A percentile compares a stretch with the other conserved stretches of the same genome.
These are phyloP conservation scores for Shiraia bambusicola DNA, from an alignment of 2,329 filamentous ascomycete species.

Conservation along the genomic window DNA sequence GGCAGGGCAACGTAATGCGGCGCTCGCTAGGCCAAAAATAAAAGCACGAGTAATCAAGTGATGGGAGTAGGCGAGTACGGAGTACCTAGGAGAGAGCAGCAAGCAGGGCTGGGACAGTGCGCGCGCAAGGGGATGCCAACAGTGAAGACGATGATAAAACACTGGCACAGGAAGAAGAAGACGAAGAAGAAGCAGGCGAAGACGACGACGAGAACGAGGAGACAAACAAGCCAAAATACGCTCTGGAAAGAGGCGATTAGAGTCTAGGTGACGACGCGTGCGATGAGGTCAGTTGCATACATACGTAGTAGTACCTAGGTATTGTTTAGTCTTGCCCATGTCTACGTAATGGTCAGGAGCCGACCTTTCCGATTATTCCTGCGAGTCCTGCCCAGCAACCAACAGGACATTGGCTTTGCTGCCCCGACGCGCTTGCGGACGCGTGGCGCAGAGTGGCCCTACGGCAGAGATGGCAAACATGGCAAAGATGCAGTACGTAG, in stretches of 20 bases:
- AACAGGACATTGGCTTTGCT: neutral
- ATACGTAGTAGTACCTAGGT: too few species aligned
- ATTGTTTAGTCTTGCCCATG: neutral
- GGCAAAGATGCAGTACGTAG: neutral
- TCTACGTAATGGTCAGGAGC: too few species aligned
- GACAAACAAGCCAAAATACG: neutral
- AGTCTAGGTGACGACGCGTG: conserved; percentile 1
- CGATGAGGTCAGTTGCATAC: neutral
- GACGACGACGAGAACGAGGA: neutral
- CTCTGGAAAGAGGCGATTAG: neutral
- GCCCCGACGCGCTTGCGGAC: neutral
- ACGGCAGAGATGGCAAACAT: too few species aligned
- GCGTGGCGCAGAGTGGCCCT: neutral
- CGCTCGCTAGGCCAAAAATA: too few species aligned
- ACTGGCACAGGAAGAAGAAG: neutral
- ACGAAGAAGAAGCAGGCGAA: neutral
- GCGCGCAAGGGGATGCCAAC: neutral
- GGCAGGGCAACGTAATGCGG: neutral
- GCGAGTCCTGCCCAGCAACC: neutral
- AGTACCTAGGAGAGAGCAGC: too few species aligned
- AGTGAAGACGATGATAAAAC: neutral
- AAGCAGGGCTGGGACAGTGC: too few species aligned
- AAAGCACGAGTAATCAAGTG: too few species aligned
- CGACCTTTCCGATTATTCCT: too few species aligned
- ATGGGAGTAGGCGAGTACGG: too few species aligned